Conservation (phyloP, 1,284 basidiomycete genomes). For the Caloboletus firmus region DNA sequence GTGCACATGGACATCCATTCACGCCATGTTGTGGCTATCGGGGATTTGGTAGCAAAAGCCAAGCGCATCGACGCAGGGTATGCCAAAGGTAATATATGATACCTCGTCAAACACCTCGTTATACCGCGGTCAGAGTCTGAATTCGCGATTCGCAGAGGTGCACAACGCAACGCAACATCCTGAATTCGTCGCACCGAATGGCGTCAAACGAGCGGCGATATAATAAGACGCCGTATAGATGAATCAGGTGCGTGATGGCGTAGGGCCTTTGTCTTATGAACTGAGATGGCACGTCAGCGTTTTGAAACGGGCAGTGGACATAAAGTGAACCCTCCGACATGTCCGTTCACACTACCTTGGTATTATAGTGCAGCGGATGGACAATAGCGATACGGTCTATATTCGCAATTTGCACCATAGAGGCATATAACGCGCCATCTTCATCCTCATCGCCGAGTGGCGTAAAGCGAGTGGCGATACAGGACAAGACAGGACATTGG, state of each 20-base stretch:
- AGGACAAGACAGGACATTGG: neutral
- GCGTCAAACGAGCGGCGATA: neutral
- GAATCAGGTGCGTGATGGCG: neutral
- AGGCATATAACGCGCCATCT: neutral
- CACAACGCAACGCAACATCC: neutral
- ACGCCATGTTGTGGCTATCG: neutral
- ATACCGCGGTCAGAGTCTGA: neutral
- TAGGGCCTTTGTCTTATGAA: neutral
- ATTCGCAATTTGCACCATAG: neutral
- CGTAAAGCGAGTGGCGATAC: neutral
- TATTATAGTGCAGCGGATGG: neutral
- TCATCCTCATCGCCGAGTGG: slow-evolving; percentile 1
- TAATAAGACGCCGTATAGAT: neutral
- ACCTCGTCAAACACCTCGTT: too few species aligned
- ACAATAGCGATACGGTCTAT: neutral
- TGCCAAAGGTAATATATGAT: neutral
- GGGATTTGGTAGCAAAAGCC: neutral
- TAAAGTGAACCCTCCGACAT: neutral
- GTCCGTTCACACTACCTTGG: neutral
- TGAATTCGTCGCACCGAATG: neutral
- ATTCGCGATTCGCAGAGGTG: neutral
- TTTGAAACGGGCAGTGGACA: neutral
- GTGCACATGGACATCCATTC: neutral
- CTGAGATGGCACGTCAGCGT: neutral
- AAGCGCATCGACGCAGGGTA: neutral